Conservation (phyloP, 2,329 filamentous ascomycete genomes). For the Penicillium fuscoglaucum region DNA sequence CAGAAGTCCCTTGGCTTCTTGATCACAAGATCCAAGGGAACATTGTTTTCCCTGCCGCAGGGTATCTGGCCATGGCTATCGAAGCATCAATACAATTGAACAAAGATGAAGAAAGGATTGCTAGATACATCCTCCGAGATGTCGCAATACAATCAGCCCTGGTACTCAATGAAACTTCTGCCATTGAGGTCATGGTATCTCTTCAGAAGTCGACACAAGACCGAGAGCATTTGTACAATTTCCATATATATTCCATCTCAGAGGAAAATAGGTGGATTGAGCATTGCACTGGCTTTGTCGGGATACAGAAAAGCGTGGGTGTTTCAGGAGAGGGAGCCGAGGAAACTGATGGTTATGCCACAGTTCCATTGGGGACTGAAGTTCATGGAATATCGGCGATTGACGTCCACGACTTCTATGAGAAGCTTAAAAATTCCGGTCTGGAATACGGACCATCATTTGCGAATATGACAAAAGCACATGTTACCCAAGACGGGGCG, state of each 20-base stretch:
- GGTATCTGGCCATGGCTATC: constrained; percentile 32
- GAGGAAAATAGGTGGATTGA: constrained; percentile 27
- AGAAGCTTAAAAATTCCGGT: constrained; percentile 24
- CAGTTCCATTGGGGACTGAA: not conserved
- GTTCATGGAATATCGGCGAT: constrained; percentile 16
- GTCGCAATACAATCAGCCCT: constrained; percentile 27
- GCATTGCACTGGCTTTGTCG: constrained; percentile 24
- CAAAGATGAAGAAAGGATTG: not conserved
- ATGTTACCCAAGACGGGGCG: constrained; percentile 1
- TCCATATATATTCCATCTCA: constrained; percentile 25
- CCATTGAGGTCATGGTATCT: constrained; percentile 20
- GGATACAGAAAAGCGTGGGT: not conserved
- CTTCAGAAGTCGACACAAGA: constrained; percentile 4
- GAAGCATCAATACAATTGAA: constrained; percentile 25
- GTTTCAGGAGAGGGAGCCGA: not conserved
- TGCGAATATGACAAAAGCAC: constrained; percentile 22
- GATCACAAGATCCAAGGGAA: constrained; percentile 29
- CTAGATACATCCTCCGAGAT: constrained; percentile 20
- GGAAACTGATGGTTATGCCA: not conserved
- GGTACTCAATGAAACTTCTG: constrained; percentile 21
- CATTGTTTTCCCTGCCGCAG: constrained; percentile 32
- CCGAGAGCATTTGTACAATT: constrained; percentile 15
- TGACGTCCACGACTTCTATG: constrained; percentile 28
- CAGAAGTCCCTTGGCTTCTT: constrained; percentile 32
- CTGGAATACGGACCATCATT: constrained; percentile 35